Percentiles rank a stretch among this genome's conserved stretches.
These are phyloP conservation scores for Oxyria digyna DNA, from an alignment of 148 eudicot species.

Conservation along the genomic window DNA sequence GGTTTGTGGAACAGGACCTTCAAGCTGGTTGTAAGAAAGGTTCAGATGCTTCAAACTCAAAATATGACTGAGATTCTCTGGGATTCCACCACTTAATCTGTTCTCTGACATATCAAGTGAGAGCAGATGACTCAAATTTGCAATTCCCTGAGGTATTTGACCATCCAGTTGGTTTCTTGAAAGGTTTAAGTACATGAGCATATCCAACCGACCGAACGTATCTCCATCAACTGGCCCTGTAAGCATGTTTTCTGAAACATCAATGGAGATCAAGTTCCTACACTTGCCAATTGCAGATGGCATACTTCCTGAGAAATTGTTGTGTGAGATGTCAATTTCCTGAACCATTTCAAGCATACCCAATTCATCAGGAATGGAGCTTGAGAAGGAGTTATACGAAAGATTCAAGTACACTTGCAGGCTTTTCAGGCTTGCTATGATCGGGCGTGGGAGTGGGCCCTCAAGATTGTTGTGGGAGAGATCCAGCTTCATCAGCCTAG, in stretches of 20 bases:
- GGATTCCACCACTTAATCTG: conserved; percentile 46
- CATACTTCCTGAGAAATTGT: conserved; percentile 53
- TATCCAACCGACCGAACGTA: conserved; percentile 19
- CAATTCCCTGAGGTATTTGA: conserved; percentile 41
- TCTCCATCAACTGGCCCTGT: conserved; percentile 34
- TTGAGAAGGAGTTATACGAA: conserved; percentile 47
- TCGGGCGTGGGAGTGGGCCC: conserved; percentile 40
- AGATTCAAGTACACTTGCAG: conserved; percentile 49
- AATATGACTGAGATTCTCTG: conserved; percentile 30
- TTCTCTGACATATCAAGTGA: conserved; percentile 63
- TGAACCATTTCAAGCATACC: conserved; percentile 72
- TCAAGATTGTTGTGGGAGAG: conserved; percentile 54
- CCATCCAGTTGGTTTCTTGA: conserved; percentile 58
- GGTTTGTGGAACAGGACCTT: conserved; percentile 56
- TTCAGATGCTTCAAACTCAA: conserved; percentile 40
- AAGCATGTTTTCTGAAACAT: conserved; percentile 52
- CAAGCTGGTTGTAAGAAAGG: conserved; percentile 69
- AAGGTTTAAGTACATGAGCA: conserved; percentile 44
- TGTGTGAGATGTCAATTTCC: conserved; percentile 61
- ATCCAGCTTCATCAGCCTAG: conserved; percentile 35
- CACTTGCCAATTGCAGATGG: conserved; percentile 51
- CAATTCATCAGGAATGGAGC: conserved; percentile 48
- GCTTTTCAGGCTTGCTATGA: conserved; percentile 45
- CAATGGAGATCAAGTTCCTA: conserved; percentile 48
- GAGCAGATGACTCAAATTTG: conserved; percentile 25